Evolutionary conservation across 345 rosid species (phyloP).

Genomic region (Euphorbia peplus): DNA sequence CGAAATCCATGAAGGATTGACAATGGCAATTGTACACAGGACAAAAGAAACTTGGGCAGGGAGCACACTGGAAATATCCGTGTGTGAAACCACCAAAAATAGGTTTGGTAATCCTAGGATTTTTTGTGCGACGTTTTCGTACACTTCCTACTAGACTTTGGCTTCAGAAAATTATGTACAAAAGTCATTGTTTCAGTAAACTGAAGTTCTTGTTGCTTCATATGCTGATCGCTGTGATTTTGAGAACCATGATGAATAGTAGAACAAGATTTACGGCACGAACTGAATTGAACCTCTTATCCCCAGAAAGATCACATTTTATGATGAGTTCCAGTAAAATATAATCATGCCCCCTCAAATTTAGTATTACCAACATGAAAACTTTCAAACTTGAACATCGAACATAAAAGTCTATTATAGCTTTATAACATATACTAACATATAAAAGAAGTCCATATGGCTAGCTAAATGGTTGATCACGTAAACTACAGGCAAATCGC

Average conservation of each 20-base stretch:
- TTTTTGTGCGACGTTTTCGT: slow-evolving; percentile 34
- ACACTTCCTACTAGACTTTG: slow-evolving; percentile 38
- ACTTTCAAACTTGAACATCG: no score
- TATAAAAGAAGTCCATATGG: no score
- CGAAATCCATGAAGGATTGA: no score
- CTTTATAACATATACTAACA: no score
- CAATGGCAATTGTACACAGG: not conserved
- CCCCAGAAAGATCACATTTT: slow-evolving; percentile 70
- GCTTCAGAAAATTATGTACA: slow-evolving; percentile 51
- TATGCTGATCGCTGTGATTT: slow-evolving; percentile 23
- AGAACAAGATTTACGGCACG: slow-evolving; percentile 40
- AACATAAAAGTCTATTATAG: no score
- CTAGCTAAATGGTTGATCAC: no score
- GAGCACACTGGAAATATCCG: slow-evolving; percentile 39
- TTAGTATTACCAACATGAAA: no score
- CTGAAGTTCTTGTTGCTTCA: slow-evolving; percentile 53
- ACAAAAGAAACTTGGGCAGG: not conserved
- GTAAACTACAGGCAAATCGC: no score
- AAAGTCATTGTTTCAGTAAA: slow-evolving; percentile 52
- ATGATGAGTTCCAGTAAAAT: slow-evolving; percentile 67
- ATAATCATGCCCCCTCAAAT: no score
- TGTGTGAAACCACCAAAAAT: slow-evolving; percentile 71
- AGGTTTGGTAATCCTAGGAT: slow-evolving; percentile 55
- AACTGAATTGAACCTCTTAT: slow-evolving; percentile 49
- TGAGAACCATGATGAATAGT: slow-evolving; percentile 25